A percentile compares a stretch with the other conserved stretches of the same genome.
phyloP scores from a whole-genome alignment of 805 yeast species.

The Scheffersomyces spartinae region DNA sequence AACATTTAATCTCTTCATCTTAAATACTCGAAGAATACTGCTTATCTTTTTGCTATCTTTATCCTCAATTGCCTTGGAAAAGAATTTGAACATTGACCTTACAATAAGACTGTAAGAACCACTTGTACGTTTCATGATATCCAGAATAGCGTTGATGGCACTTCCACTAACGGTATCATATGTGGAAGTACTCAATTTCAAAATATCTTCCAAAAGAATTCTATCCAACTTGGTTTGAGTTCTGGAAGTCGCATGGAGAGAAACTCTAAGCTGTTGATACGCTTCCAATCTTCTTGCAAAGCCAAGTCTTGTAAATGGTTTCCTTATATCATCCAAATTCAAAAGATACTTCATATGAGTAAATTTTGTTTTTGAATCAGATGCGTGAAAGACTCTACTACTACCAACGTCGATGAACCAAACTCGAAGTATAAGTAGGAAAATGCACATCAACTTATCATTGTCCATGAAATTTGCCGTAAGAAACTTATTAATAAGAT shows the following conservation, averaged over 20 bases:
- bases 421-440: constrained; percentile 52
- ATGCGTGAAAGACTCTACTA: constrained; percentile 55
- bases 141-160: constrained; percentile 58
- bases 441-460: constrained; percentile 46
- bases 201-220: constrained; percentile 51
- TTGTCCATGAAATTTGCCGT: constrained; percentile 45
- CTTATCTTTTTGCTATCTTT: constrained; percentile 46
- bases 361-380: too few species aligned
- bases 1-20: constrained; percentile 43
- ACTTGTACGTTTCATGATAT: constrained; percentile 58
- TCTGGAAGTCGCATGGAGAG: constrained; percentile 62
- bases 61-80: constrained; percentile 36
- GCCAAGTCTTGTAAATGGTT: constrained; percentile 68
- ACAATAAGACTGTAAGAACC: constrained; percentile 53
- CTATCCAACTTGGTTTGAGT: constrained; percentile 57
- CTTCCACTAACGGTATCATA: constrained; percentile 58
- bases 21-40: constrained; percentile 51
- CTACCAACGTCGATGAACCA: constrained; percentile 79
- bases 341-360: too few species aligned
- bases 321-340: too few species aligned
- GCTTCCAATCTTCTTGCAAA: constrained; percentile 65
- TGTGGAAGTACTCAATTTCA: constrained; percentile 51
- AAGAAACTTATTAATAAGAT: constrained; percentile 39
- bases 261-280: constrained; percentile 65
- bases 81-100: constrained; percentile 34